Conservation (phyloP, 2,329 filamentous ascomycete species). For the Cladophialophora chaetospira region DNA sequence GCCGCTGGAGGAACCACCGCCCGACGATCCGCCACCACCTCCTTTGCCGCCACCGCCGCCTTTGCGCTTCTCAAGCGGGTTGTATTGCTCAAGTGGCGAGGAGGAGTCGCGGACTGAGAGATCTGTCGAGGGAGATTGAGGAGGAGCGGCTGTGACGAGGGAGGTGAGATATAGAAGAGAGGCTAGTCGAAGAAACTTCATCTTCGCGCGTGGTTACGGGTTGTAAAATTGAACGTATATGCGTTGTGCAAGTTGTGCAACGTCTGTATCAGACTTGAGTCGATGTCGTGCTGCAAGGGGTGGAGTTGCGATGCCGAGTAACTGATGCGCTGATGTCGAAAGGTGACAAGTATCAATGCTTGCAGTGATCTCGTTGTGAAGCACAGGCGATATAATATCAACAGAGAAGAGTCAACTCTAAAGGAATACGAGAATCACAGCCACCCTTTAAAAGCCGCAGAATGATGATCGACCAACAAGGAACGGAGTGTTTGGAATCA, state of each 20-base stretch:
- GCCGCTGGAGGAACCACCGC: constrained; percentile 15
- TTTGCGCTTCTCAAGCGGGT: constrained; percentile 32
- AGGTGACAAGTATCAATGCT: not conserved
- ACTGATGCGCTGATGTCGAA: not conserved
- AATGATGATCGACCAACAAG: not conserved
- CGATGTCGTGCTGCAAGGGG: not conserved
- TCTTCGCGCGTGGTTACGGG: not conserved
- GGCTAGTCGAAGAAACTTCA: constrained; percentile 24
- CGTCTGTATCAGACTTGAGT: not conserved
- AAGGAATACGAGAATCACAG: not conserved
- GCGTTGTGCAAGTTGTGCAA: not conserved
- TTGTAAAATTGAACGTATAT: not conserved
- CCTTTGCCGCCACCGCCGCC: constrained; percentile 32
- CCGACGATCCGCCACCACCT: constrained; percentile 24
- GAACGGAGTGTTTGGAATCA: constrained; percentile 4
- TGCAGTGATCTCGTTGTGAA: not conserved
- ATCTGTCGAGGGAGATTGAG: constrained; percentile 16
- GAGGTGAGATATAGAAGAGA: constrained; percentile 18
- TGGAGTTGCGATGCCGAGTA: too few relatives aligned
- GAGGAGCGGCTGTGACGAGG: constrained; percentile 23
- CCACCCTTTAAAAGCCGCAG: not conserved
- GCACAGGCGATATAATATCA: not conserved
- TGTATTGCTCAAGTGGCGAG: constrained; percentile 21
- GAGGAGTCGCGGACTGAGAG: constrained; percentile 20
- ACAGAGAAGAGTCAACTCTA: not conserved